Conservation (phyloP, 257 asterid genomes). For the Solanum chiquidenum region DNA sequence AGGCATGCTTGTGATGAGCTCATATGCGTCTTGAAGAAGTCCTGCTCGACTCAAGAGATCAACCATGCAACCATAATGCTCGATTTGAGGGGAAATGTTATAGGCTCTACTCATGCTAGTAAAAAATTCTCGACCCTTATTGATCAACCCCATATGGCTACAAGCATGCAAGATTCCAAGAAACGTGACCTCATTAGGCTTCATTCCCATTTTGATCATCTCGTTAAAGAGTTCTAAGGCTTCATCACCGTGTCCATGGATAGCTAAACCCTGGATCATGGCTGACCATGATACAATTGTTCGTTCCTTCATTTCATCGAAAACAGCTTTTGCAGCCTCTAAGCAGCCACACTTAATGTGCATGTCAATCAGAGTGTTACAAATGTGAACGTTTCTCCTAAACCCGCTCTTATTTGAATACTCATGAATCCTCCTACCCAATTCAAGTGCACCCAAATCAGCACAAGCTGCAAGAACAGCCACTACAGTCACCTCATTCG, state of each 20-base stretch:
- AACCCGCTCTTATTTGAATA: constrained; percentile 30
- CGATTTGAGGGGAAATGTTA: constrained; percentile 34
- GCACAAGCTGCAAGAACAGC: constrained; percentile 63
- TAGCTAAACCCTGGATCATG: constrained; percentile 65
- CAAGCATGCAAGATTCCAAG: constrained; percentile 59
- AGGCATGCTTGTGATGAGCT: constrained; percentile 42
- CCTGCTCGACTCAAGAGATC: constrained; percentile 65
- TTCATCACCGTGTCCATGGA: constrained; percentile 46
- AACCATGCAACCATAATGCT: constrained; percentile 79
- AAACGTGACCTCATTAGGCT: constrained; percentile 55
- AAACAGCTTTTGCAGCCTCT: constrained; percentile 37
- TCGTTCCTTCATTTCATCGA: constrained; percentile 30
- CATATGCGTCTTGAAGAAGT: constrained; percentile 44
- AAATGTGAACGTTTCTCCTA: constrained; percentile 21
- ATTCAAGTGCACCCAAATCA: constrained; percentile 50
- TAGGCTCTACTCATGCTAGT: constrained; percentile 41
- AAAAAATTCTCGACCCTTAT: constrained; percentile 36
- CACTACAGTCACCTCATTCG: constrained; percentile 57
- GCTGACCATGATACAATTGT: constrained; percentile 62
- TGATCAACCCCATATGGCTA: constrained; percentile 54
- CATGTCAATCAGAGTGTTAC: constrained; percentile 60
- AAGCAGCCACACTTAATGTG: constrained; percentile 55
- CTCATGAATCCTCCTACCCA: constrained; percentile 47
- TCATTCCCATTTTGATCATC: constrained; percentile 40
- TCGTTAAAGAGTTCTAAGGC: constrained; percentile 40